Base-by-base conservation (phyloP, 805 yeast genomes). In the Wickerhamiella australiensis region DNA sequence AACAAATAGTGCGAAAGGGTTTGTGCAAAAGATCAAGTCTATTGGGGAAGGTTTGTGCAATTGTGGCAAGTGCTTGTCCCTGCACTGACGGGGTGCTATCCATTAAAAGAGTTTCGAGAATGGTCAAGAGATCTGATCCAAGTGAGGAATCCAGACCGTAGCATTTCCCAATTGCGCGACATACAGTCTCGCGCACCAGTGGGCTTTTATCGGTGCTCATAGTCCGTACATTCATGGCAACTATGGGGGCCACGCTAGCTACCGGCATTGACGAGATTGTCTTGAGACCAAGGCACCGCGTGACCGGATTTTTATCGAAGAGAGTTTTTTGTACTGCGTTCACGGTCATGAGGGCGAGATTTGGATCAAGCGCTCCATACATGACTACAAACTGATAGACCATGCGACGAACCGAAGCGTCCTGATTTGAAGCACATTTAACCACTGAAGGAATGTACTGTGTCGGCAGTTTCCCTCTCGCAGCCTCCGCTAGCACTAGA, bases 251-350 rank as follows among this genome's bases (percentile, higher is more conserved):
- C 36, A 92, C 80, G 6, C 90, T 84, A 1, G 85, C 77, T 17
- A 90, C 84, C 42, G 79, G 73, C 51, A 92, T 80, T n/a, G 90
- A 88, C 1, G 92, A 78, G 58, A 92, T 72, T 12, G 87, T 80
- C 49, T 88, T 73, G 41, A 92, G 74, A 0, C 94, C 81, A 50
- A 85, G 68, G 2, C 88, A 75, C 54, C 97, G 70, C 15, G 74
- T 69, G 9, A 76, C 72, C 1, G 94, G 82, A 53, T 74, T 75
- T 55, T 78, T 77, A 57, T 86, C 95, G 8, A 74, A 69, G 25
- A 90, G 66, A 1, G 85, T 73, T 64, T 84, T 86, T 63, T 92
- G 98, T 45, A 92, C 83, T 0, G 96, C 84, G 64, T 92, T 92
- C 55, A 92, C 84, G 0, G 95, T 79, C 42, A 92, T 70, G 18